Base-by-base conservation (phyloP, 1,284 basidiomycete genomes). In the Ustilago crameri region DNA sequence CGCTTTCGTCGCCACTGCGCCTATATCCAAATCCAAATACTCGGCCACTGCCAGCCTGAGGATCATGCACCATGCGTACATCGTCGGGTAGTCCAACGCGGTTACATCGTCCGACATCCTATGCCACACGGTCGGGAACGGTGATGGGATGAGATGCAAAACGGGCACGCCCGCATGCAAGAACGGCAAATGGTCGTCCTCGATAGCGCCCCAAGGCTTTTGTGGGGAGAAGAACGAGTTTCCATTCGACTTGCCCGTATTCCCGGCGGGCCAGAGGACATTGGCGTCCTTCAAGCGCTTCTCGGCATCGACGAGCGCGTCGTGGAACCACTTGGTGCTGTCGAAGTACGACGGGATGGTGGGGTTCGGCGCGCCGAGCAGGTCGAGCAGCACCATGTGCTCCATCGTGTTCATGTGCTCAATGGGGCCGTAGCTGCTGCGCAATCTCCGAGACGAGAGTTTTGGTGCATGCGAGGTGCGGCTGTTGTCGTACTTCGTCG, bases 171-270 rank as follows among this genome's bases (percentile, higher is more conserved):
- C 96, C 51, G 87, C 85, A 35, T 86, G 84, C 43, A 96, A 79
- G 85, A 99, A 98, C 15, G 96, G 96, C 24, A 93, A 84, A 83
- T 99, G 96, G 84, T 99, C 96, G 84, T 99, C 96, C 41, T 90
- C 92, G 60, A 98, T 91, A 45, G 89, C 90, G 1, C 88, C 89
- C 87, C 27, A 89, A 85, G 50, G 59, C 45, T 42, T 44, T 18
- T 18, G 32, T 7, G 24, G 14, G 2, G 51, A 50, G 57, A 72
- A 73, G 42, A 76, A 78, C n/a, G 51, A 59, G 3, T 37, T 50
- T 12, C 37, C 34, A 9, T 38, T 38, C 17, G 18, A 9, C 9
- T 60, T 45, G 4, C 27, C 55, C n/a, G 51, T 24, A 14, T 69
- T 43, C 1, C 54, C 57, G 2, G 50, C n/a, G 0, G 78, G 79